Base-by-base conservation (phyloP, 1,284 basidiomycete genomes). In the Ganoderma sinense region DNA sequence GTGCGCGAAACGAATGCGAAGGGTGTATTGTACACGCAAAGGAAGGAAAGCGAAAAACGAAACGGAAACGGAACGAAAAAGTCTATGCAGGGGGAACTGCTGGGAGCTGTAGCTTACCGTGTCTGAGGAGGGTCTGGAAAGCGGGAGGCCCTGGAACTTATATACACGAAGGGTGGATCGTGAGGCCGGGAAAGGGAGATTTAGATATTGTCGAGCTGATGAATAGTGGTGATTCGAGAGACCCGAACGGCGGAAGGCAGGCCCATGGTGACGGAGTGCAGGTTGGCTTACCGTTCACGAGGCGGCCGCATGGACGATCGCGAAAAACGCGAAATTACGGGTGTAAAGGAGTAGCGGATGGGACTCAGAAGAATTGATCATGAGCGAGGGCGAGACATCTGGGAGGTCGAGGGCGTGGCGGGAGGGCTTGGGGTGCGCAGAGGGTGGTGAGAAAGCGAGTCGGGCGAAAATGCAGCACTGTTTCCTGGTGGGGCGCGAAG, bases 11-110 rank as follows among this genome's bases (percentile, higher is more conserved):
- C 48, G 62, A 68, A 65, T 39, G 31, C 14, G 64, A 43, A 51
- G 48, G 65, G 67, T 69, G 67, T 69, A 71, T 70, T 74, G 73
- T 72, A 73, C 74, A 74, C 43, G 64, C 43, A 61, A 68, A 69
- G 55, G 62, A 60, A n/a, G 43, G 69, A 59, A 69, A 68, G 61
- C 33, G 59, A 65, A 60, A 56, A 51, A 51, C n/a, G 48, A 51
- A 23, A 53, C n/a, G 23, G 67, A 62, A 69, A 65, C 6, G 43
- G 62, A 64, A 59, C 18, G 16, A 20, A 58, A 55, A 65, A 61
- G 62, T 70, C 58, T 70, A 70, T 48, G 64, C 62, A 51, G 60
- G 66, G 61, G 36, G 67, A 67, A 58, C 63, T 64, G 66, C 51
- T 70, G 68, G 48, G 66, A 43, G 69, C 51, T 66, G 69, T 69